Evolutionary conservation across 148 eudicot species (phyloP).

Genomic region (Silene uniflora): DNA sequence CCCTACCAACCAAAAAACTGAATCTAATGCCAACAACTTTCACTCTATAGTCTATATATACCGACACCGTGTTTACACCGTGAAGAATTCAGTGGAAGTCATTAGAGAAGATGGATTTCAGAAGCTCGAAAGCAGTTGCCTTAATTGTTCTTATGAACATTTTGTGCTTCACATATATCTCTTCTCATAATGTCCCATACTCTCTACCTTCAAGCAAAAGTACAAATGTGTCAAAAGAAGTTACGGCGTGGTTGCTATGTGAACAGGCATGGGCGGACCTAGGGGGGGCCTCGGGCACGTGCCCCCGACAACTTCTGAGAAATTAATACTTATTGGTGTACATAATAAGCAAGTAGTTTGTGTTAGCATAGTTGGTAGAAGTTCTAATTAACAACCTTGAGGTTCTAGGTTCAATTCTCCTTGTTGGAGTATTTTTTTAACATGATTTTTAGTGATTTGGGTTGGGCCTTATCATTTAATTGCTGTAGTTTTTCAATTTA

Average conservation of each 20-base stretch:
- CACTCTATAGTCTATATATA: slow-evolving; percentile 18
- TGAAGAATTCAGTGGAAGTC: not conserved
- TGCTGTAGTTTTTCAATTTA: too few relatives aligned
- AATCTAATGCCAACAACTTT: not conserved
- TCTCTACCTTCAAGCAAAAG: slow-evolving; percentile 17
- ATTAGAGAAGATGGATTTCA: slow-evolving; percentile 22
- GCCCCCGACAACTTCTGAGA: too few relatives aligned
- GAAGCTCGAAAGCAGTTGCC: slow-evolving; percentile 20
- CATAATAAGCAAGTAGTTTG: too few relatives aligned
- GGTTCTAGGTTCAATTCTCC: too few relatives aligned
- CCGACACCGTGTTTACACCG: not conserved
- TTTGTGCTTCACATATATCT: slow-evolving; percentile 32
- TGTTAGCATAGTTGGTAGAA: too few relatives aligned
- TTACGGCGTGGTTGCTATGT: not conserved
- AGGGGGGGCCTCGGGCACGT: too few relatives aligned
- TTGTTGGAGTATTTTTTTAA: too few relatives aligned
- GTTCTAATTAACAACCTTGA: too few relatives aligned
- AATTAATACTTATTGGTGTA: too few relatives aligned
- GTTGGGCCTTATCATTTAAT: too few relatives aligned
- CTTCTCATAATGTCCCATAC: slow-evolving; percentile 40
- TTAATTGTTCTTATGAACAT: slow-evolving; percentile 33
- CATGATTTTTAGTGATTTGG: too few relatives aligned
- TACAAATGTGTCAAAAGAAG: not conserved
- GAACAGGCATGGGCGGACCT: too few relatives aligned
- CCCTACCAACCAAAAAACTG: not conserved